Base-by-base conservation (phyloP, 139 green algal genomes). In the Picochlorum costavermella region DNA sequence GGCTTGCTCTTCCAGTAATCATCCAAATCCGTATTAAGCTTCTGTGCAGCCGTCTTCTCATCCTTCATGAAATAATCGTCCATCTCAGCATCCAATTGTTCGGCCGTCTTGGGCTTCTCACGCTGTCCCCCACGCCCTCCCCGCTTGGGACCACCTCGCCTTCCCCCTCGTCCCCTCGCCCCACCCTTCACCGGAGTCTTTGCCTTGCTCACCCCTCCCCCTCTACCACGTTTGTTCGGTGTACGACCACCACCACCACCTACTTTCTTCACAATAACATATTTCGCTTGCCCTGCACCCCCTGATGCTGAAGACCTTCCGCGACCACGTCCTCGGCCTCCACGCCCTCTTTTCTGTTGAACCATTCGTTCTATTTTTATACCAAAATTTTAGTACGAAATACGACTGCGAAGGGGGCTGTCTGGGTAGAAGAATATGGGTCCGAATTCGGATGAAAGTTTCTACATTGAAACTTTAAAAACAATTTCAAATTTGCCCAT, bases 81-180 rank as follows among this genome's bases (percentile, higher is more conserved):
- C 68, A 79, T 79, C 46, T 79, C 72, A 12, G 50, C 53, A 53
- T 79, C 72, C 30, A 79, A 36, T 2, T 79, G 56, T 25, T 63
- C 72, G 0, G 50, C 45, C 3, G 66, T 77, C 55, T 76, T 68
- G 11, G 50, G 23, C 13, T 17, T 13, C 25, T 55, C 6, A 4
- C 51, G 36, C 4, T 62, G 44, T 8, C 51, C 20, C 16, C 64
- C 26, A 2, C 50, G 20, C 17, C 50, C 9, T 16, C 36, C 36
- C 2, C 64, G 37, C 31, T 20, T 56, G 6, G 17, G 9, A 17
- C 11, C 11, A n/a, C 14, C 28, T 45, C 56, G 46, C 29, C n/a
- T 17, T 6, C 45, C 17, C 16, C 62, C 62, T 36, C 62, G 20
- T 12, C 50, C 23, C 11, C 50, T 26, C 5, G 14, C 49, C 16